Evolutionary conservation across 1,284 basidiomycete genomes (phyloP), one percentile per base, ranked within the genome.

Genomic region (Heterobasidion annosum): DNA sequence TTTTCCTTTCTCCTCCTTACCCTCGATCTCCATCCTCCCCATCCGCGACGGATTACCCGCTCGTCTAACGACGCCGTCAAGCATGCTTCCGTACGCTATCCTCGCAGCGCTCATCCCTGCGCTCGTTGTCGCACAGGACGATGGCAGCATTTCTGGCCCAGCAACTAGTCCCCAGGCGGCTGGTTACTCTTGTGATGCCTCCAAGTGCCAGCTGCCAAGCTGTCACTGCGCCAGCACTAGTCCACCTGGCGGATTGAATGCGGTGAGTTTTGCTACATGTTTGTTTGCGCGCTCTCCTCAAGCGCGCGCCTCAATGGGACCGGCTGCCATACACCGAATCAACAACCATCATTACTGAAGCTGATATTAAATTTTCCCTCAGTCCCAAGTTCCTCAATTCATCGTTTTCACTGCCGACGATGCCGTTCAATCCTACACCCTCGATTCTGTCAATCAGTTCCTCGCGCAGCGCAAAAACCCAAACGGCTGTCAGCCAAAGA

Each of bases 381-480:
- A 85, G 83, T 71, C 70, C 10, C 77, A 88, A 10, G 79, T 82
- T 1, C 88, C 88, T 2, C 76, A 79, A 67, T 90, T 90, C 64
- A 69, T 90, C 63, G 78, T 87, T 50, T 85, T 82, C 71, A 81
- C 83, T 42, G 83, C 85, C 43, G 83, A 85, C 62, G 83, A 86
- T 67, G 88, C 88, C 40, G 65, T 91, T 42, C 86, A 90, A 65
- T 79, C 79, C 13, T 90, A 87, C 68, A 88, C 85, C 15, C 69
- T 88, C 63, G 79, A 85, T 59, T 65, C 85, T 10, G 74, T 89
- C 59, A 85, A 88, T 65, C 81, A 87, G 63, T 87, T 92, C 71
- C 75, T 92, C 46, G 83, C 78, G 3, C 80, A 88, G 7, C 82
- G 90, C 53, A 80, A 81, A 67, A 92, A 92, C 63, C 89, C 90